Conservation (phyloP, 2,329 filamentous ascomycete species). For the Diaporthe sp. region DNA sequence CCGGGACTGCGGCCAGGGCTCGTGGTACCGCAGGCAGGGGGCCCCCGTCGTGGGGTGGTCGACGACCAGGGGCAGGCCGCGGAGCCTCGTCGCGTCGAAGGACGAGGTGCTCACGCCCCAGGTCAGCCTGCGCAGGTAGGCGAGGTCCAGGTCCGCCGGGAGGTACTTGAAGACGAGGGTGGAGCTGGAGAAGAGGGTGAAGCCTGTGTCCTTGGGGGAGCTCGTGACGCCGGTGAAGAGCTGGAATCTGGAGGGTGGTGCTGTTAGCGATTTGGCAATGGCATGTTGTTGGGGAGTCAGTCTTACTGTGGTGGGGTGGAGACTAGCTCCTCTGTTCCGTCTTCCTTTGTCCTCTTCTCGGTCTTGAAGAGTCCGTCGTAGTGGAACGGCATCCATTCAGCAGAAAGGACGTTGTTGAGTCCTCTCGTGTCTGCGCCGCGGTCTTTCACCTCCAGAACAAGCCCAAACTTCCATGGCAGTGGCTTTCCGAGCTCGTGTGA, state of each 20-base stretch:
- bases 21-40: conserved; percentile 67
- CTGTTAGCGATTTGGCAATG: background rate
- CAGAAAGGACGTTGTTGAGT: conserved; percentile 66
- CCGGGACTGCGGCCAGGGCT: conserved; percentile 66
- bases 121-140: conserved; percentile 55
- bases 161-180: conserved; percentile 63
- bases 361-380: conserved; percentile 71
- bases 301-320: conserved; percentile 59
- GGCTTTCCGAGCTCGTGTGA: conserved; percentile 62
- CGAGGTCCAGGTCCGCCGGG: conserved; percentile 50
- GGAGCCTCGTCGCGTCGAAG: conserved; percentile 60
- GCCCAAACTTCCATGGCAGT: conserved; percentile 66
- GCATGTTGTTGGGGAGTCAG: no score
- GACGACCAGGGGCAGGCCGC: conserved; percentile 58
- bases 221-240: conserved; percentile 63
- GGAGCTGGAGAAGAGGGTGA: conserved; percentile 67
- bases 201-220: conserved; percentile 64
- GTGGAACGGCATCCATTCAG: conserved; percentile 70
- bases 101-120: conserved; percentile 64
- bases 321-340: conserved; percentile 56
- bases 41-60: conserved; percentile 59
- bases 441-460: conserved; percentile 66
- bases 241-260: conserved; percentile 57
- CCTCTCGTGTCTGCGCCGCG: conserved; percentile 57
- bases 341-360: conserved; percentile 51